Percentiles rank a stretch among this genome's conserved stretches.
phyloP scores from a whole-genome alignment of 2,329 filamentous ascomycete genomes.

The Monilinia fructicola region DNA sequence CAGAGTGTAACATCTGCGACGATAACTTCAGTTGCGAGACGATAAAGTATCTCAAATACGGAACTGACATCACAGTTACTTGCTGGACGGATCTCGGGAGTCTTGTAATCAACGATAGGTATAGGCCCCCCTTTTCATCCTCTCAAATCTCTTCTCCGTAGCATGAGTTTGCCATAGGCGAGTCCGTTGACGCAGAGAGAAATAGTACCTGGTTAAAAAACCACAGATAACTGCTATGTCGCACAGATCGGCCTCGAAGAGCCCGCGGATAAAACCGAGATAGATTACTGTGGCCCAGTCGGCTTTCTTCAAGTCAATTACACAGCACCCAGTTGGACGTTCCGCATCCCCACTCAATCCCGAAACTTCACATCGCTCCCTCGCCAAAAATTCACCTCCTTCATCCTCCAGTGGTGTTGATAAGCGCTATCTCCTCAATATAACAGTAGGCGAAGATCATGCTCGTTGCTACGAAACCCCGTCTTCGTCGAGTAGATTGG shows the following conservation, averaged over 20 bases:
- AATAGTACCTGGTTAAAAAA: slow-evolving; percentile 31
- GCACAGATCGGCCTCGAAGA: slow-evolving; percentile 27
- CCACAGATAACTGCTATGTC: slow-evolving; percentile 31
- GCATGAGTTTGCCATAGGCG: background rate
- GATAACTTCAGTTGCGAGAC: slow-evolving; percentile 26
- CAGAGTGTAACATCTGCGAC: slow-evolving; percentile 32
- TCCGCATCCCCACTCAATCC: background rate
- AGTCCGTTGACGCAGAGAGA: slow-evolving; percentile 13
- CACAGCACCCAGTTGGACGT: slow-evolving; percentile 11
- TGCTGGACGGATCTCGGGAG: slow-evolving; percentile 30
- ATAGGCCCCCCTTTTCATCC: background rate
- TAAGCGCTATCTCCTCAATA: slow-evolving; percentile 27
- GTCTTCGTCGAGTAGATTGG: slow-evolving; percentile 9
- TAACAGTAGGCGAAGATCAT: slow-evolving; percentile 31
- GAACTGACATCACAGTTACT: slow-evolving; percentile 27
- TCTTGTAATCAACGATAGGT: slow-evolving; percentile 27
- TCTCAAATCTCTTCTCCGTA: fast-evolving
- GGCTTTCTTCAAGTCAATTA: slow-evolving; percentile 31
- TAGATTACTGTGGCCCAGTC: slow-evolving; percentile 33
- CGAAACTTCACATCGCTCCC: background rate
- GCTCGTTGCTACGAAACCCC: slow-evolving; percentile 26
- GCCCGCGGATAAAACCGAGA: slow-evolving; percentile 23
- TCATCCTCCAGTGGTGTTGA: background rate
- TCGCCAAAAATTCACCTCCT: slow-evolving; percentile 1
- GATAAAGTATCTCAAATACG: slow-evolving; percentile 26